These are phyloP conservation scores for Aplosporella prunicola DNA, from an alignment of 2,329 filamentous ascomycete genomes.

Conservation along the genomic window DNA sequence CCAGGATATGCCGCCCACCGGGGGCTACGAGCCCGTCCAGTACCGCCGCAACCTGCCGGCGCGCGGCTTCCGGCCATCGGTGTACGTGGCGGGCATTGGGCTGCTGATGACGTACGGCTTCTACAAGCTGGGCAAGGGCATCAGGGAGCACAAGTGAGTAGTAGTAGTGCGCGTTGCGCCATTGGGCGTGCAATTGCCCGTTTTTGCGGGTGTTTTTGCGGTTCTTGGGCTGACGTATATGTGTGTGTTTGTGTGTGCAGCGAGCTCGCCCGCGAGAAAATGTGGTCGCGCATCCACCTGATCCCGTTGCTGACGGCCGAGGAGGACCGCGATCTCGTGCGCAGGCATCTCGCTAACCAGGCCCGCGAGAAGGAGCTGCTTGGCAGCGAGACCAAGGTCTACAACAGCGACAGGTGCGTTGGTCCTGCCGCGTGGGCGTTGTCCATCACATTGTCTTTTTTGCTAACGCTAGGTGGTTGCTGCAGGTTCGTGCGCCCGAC, in stretches of 20 bases:
- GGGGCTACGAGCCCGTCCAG: constrained; percentile 93
- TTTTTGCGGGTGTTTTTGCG: too few relatives aligned
- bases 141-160: constrained; percentile 85
- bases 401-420: constrained; percentile 76
- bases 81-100: constrained; percentile 67
- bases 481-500: constrained; percentile 61
- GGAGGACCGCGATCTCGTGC: constrained; percentile 89
- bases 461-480: constrained; percentile 6
- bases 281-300: constrained; percentile 93
- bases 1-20: constrained; percentile 92
- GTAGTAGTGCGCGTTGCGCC: too few relatives aligned
- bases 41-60: constrained; percentile 96
- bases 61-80: constrained; percentile 76
- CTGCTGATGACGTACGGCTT: constrained; percentile 82
- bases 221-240: too few relatives aligned
- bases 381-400: constrained; percentile 74
- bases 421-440: too few relatives aligned
- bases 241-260: too few relatives aligned
- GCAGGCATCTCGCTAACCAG: constrained; percentile 77
- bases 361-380: constrained; percentile 83
- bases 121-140: constrained; percentile 73
- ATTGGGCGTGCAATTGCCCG: too few relatives aligned
- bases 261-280: constrained; percentile 92
- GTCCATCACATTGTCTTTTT: constrained; percentile 12
- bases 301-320: constrained; percentile 92